Percentiles rank a stretch among this genome's conserved stretches.
These are phyloP conservation scores for Coemansia guatemalensis DNA, from an alignment of 192 early-diverging fungal genomes.

Conservation along the genomic window DNA sequence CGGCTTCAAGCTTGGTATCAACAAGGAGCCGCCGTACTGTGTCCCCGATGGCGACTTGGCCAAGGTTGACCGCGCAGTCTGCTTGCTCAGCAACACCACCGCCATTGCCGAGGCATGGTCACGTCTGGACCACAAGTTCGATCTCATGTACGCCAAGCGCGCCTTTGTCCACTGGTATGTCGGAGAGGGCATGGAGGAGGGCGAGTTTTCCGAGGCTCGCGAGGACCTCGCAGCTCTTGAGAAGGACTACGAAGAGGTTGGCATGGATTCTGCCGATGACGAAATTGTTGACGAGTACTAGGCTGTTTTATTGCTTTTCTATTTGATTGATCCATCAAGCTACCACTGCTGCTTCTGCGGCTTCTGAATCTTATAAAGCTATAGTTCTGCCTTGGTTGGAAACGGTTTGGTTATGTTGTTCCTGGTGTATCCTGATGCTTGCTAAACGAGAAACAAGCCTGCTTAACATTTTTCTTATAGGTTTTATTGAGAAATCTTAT, in stretches of 20 bases:
- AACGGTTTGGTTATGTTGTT: background rate
- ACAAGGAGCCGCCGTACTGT: slow-evolving; percentile 87
- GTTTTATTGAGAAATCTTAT: too few species aligned
- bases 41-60: slow-evolving; percentile 93
- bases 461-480: too few species aligned
- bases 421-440: background rate
- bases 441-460: background rate
- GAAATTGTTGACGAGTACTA: slow-evolving; percentile 72
- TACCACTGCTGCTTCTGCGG: background rate
- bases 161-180: slow-evolving; percentile 99
- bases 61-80: slow-evolving; percentile 94
- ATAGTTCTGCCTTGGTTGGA: background rate
- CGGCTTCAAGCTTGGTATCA: slow-evolving; percentile 99
- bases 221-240: slow-evolving; percentile 99
- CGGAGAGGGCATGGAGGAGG: slow-evolving; percentile 99
- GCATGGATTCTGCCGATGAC: slow-evolving; percentile 88
- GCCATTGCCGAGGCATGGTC: slow-evolving; percentile 99
- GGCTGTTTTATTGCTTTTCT: background rate
- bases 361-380: background rate
- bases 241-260: slow-evolving; percentile 99
- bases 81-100: slow-evolving; percentile 99
- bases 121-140: slow-evolving; percentile 99
- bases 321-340: background rate
- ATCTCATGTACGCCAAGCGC: slow-evolving; percentile 99
- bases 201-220: slow-evolving; percentile 99